phyloP scores from a whole-genome alignment of 176 grass and related monocot species.

The Zea mays region Zm-B73-REFERENCE-NAM-5.0 NC_050099.1:146652001-146652500 shows the following conservation, averaged over 20 bases:
- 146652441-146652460: conserved; percentile 55
- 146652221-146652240: neutral
- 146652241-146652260: neutral
- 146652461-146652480: conserved; percentile 69
- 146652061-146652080: too few relatives aligned
- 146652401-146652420: conserved; percentile 62
- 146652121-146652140: neutral
- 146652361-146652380: neutral
- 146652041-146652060: too few relatives aligned
- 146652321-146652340: neutral
- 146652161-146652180: neutral
- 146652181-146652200: neutral
- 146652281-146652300: neutral
- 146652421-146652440: conserved; percentile 67
- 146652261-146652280: neutral
- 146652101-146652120: neutral
- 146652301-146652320: neutral
- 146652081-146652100: too few relatives aligned
- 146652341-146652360: neutral
- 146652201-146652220: neutral
- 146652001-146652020: too few relatives aligned
- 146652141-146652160: too few relatives aligned
- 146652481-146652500: conserved; percentile 38
- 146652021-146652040: too few relatives aligned
- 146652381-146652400: conserved; percentile 35